A percentile compares a stretch with the other conserved stretches of the same genome.
Evolutionary conservation across 345 rosid genomes (phyloP).

Genomic region (Theobroma cacao): DNA sequence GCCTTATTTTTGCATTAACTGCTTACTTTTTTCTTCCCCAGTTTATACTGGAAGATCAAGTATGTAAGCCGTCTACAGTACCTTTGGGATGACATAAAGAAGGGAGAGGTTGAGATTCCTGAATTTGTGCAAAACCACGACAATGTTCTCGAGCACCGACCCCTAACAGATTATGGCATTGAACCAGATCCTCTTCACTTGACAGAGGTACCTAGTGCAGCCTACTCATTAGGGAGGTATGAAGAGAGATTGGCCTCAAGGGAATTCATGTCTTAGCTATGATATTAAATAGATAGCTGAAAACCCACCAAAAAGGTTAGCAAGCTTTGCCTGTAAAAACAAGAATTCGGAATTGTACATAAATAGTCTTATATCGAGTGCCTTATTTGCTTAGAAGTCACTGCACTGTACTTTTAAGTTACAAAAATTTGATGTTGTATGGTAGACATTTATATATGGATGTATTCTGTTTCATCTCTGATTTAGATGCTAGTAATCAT

Average conservation of each 20-base stretch:
- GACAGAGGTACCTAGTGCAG: conserved; percentile 50
- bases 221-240: conserved; percentile 56
- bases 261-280: conserved; percentile 33
- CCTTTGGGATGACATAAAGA: conserved; percentile 81
- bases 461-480: not conserved
- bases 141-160: conserved; percentile 80
- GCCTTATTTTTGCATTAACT: not conserved
- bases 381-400: not conserved
- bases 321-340: not conserved
- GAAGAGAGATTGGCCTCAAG: conserved; percentile 67
- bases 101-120: conserved; percentile 81
- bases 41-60: conserved; percentile 89
- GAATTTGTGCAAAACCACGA: conserved; percentile 78
- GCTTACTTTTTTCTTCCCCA: conserved; percentile 19
- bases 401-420: not conserved
- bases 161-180: conserved; percentile 87
- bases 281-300: not conserved
- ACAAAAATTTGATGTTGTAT: not conserved
- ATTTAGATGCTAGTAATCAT: too few relatives aligned
- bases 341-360: not conserved
- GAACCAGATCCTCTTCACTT: conserved; percentile 80
- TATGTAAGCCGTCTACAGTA: conserved; percentile 87
- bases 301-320: not conserved
- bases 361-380: not conserved
- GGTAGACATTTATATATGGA: not conserved